phyloP scores from a whole-genome alignment of 352 stramenopile genomes.

The Pythium vanterpoolii region DNA sequence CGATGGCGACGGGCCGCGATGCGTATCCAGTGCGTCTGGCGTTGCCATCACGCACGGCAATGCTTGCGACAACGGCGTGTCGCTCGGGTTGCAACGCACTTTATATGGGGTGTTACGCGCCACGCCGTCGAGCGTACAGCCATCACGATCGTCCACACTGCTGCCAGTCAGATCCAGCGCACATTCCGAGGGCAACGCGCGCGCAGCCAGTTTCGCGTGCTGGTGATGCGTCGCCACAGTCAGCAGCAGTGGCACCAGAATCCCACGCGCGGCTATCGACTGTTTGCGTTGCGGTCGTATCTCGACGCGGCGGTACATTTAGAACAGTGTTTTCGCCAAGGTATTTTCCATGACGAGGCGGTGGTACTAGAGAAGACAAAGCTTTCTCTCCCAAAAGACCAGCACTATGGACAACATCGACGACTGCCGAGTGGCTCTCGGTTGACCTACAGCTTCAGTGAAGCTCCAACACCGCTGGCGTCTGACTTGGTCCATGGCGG shows the following conservation, averaged over 20 bases:
- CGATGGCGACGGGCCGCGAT: constrained; percentile 28
- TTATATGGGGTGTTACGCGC: constrained; percentile 21
- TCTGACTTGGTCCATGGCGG: neutral
- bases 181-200: constrained; percentile 39
- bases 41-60: constrained; percentile 28
- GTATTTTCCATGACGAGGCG: constrained; percentile 22
- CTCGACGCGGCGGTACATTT: constrained; percentile 43
- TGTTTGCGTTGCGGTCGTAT: constrained; percentile 36
- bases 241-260: constrained; percentile 49
- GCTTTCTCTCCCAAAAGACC: neutral
- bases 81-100: constrained; percentile 7
- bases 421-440: constrained; percentile 26
- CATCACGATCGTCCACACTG: constrained; percentile 18
- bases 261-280: constrained; percentile 41
- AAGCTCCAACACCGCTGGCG: constrained; percentile 13
- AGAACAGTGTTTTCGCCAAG: constrained; percentile 46
- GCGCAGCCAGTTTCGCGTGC: constrained; percentile 31
- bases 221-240: constrained; percentile 31
- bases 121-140: constrained; percentile 24
- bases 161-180: constrained; percentile 40
- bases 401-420: neutral
- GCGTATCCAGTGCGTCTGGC: constrained; percentile 49
- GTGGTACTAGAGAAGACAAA: neutral
- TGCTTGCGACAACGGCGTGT: constrained; percentile 24
- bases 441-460: constrained; percentile 57